Base-by-base conservation (phyloP, 441 rosid genomes). In the Jatropha multifida region DNA sequence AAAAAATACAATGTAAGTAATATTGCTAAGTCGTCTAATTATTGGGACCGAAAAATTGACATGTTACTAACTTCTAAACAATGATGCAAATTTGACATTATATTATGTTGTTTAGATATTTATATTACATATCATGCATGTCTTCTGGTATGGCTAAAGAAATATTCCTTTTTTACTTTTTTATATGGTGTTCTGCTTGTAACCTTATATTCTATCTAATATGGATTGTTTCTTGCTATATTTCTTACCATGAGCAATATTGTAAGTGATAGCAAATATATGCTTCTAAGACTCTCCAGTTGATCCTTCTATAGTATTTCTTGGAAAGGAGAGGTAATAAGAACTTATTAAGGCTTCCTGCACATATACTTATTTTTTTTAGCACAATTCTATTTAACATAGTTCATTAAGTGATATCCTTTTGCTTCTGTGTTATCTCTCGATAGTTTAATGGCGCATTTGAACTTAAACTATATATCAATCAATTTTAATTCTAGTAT, bases 311-410 rank as follows among this genome's bases (percentile, higher is more conserved):
- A 88, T 81, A 85, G 90, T 76, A 88, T 93, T 72, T 95, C 99
- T 37, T 93, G 99, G 99, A 95, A 93, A 80, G 99, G 97, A 69
- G 98, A 95, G 99, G 99, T 95, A 92, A 81, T 80, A 51, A 51
- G 37, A 70, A 65, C 67, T 27, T 37, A 52, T 54, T 64, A 72
- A 56, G 42, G 12, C 54, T 71, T 65, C 65, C 17, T 46, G 26
- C 64, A 56, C 59, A 14, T 61, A 20, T 0, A 37, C 10, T 20
- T 42, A 74, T 54, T 15, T n/a, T 71, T 40, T 18, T 40, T 38
- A 59, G 48, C 15, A 13, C 32, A 68, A 66, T 59, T 76, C 65
- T 17, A 32, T 48, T 26, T 46, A 27, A 44, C 60, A 70, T 63
- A 17, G 68, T 65, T 58, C 54, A 52, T 68, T 37, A 11, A 32